Percentiles rank a stretch among this genome's conserved stretches.
Conservation (phyloP, 2,329 filamentous ascomycete species). For the Calonectria naviculata region DNA sequence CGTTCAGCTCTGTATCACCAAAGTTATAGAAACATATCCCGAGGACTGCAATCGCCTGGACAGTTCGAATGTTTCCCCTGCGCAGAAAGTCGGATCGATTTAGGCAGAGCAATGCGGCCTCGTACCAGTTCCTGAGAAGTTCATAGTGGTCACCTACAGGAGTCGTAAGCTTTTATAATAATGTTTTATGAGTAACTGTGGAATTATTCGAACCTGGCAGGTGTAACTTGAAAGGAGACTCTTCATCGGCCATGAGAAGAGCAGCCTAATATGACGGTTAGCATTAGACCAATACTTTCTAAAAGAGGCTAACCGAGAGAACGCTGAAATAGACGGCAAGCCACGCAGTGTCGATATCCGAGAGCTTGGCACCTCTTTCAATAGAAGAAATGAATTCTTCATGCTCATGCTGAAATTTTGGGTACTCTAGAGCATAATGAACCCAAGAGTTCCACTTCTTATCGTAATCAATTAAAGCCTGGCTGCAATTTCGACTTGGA, state of each 20-base stretch:
- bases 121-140: conserved; percentile 20
- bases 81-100: conserved; percentile 15
- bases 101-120: conserved; percentile 18
- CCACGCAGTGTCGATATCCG: conserved; percentile 15
- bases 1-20: conserved; percentile 18
- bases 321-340: conserved; percentile 26
- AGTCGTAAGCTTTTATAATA: no score
- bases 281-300: background rate
- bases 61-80: background rate
- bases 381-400: conserved; percentile 5
- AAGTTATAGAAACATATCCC: conserved; percentile 21
- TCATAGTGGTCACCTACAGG: background rate
- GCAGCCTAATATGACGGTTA: conserved; percentile 3
- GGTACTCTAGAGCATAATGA: conserved; percentile 27
- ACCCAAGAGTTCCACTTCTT: conserved; percentile 25
- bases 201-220: background rate
- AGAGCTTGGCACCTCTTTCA: background rate
- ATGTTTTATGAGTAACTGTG: no score
- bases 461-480: conserved; percentile 19
- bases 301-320: background rate
- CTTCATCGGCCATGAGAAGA: conserved; percentile 23
- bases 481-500: conserved; percentile 14
- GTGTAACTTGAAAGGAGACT: background rate
- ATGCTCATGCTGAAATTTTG: conserved; percentile 19
- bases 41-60: conserved; percentile 22